Evolutionary conservation across 2,329 filamentous ascomycete species (phyloP).

Genomic region (Beauveria rudraprayagi): DNA sequence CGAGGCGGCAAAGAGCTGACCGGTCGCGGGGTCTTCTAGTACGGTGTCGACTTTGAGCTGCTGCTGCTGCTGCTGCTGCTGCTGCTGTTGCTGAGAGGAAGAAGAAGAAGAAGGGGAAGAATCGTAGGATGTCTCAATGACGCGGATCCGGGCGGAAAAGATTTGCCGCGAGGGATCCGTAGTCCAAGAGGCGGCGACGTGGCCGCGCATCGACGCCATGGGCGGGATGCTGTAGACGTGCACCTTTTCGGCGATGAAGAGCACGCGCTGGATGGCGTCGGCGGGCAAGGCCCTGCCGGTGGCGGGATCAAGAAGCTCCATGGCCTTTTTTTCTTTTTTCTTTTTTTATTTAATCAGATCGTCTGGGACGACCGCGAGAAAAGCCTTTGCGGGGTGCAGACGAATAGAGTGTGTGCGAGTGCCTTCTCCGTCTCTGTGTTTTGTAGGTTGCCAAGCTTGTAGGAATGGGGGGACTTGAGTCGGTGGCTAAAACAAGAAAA

Average conservation of each 20-base stretch:
- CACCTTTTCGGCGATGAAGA: slow-evolving; percentile 66
- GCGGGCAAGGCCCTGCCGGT: slow-evolving; percentile 60
- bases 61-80: slow-evolving; percentile 43
- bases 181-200: slow-evolving; percentile 73
- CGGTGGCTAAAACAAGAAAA: too few relatives aligned
- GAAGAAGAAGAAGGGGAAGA: slow-evolving; percentile 18
- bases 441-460: not conserved
- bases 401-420: not conserved
- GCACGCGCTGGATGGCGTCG: slow-evolving; percentile 76
- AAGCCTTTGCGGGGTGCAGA: too few relatives aligned
- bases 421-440: not conserved
- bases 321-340: slow-evolving; percentile 20
- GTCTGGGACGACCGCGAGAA: too few relatives aligned
- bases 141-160: slow-evolving; percentile 74
- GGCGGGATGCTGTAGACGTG: slow-evolving; percentile 87
- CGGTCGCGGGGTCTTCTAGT: slow-evolving; percentile 65
- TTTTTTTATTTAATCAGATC: too few relatives aligned
- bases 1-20: slow-evolving; percentile 74
- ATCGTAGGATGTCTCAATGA: slow-evolving; percentile 64
- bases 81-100: too few relatives aligned
- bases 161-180: slow-evolving; percentile 63
- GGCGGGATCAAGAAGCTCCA: slow-evolving; percentile 62
- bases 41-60: slow-evolving; percentile 66
- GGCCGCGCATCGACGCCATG: slow-evolving; percentile 67
- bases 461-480: not conserved